phyloP scores from a whole-genome alignment of 345 rosid genomes.

The Draba incana region DNA sequence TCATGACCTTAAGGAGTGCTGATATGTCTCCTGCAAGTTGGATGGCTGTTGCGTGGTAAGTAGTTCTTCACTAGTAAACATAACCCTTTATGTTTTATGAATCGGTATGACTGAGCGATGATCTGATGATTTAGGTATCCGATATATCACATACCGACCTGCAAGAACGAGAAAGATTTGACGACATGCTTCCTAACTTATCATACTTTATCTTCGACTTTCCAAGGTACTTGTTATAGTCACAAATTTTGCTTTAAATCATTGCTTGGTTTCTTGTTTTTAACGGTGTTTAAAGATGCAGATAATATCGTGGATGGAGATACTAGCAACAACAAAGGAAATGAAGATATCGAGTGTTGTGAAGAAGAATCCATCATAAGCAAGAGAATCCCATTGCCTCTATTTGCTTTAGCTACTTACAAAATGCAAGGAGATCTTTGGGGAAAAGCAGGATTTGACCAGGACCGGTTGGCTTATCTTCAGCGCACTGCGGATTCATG shows the following conservation, averaged over 20 bases:
- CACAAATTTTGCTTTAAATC: neutral
- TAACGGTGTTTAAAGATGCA: constrained; percentile 3
- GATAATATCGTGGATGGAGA: constrained; percentile 51
- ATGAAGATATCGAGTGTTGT: constrained; percentile 37
- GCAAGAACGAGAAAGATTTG: constrained; percentile 62
- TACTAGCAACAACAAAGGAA: constrained; percentile 54
- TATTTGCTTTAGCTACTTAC: constrained; percentile 68
- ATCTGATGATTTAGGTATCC: constrained; percentile 60
- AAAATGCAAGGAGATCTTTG: constrained; percentile 86
- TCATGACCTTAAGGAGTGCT: constrained; percentile 63
- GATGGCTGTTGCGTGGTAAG: constrained; percentile 94
- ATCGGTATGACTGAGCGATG: neutral
- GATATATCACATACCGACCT: constrained; percentile 68
- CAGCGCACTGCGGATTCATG: constrained; percentile 70
- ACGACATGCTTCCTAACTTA: constrained; percentile 67
- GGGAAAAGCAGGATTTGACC: constrained; percentile 52
- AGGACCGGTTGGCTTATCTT: constrained; percentile 51
- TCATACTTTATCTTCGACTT: constrained; percentile 76
- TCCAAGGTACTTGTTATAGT: constrained; percentile 57
- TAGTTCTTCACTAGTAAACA: neutral
- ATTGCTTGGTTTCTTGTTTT: neutral
- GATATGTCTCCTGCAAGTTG: constrained; percentile 94
- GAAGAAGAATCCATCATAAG: constrained; percentile 32
- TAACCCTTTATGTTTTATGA: neutral
- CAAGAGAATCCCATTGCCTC: constrained; percentile 52